Evolutionary conservation across 2,329 filamentous ascomycete species (phyloP).

Genomic region (Nemania sp.): DNA sequence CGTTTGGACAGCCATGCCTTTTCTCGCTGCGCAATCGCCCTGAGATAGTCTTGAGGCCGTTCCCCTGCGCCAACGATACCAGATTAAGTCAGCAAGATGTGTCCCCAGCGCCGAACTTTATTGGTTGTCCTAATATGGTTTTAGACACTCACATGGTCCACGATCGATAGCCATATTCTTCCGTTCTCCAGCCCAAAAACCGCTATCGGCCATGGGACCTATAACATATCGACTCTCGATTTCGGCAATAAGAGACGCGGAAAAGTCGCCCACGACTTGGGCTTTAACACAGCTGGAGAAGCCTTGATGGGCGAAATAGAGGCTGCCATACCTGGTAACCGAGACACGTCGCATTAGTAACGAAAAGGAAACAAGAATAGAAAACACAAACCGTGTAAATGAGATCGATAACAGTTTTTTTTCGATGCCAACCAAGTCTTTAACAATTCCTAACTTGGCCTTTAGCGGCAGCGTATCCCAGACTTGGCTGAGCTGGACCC

Average conservation of each 20-base stretch:
- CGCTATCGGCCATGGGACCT: conserved; percentile 7
- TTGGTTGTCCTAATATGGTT: neutral
- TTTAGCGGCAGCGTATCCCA: conserved; percentile 14
- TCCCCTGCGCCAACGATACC: neutral
- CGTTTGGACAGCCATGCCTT: conserved; percentile 7
- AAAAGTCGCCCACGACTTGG: neutral
- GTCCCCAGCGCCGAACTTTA: neutral
- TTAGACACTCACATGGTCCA: conserved; percentile 18
- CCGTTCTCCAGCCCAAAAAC: conserved; percentile 19
- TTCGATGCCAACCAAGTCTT: conserved; percentile 14
- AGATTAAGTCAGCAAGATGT: neutral
- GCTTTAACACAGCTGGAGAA: conserved; percentile 18
- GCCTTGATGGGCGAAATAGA: conserved; percentile 19
- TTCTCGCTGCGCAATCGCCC: conserved; percentile 19
- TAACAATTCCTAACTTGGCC: conserved; percentile 7
- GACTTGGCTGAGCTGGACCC: conserved; percentile 14
- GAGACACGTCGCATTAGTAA: neutral
- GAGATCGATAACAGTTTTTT: conserved; percentile 16
- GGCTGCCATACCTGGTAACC: conserved; percentile 10
- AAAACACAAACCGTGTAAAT: conserved; percentile 18
- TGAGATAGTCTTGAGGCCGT: conserved; percentile 13
- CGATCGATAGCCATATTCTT: conserved; percentile 18
- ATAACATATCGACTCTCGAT: conserved; percentile 22
- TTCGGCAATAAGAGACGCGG: neutral
- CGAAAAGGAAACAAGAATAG: neutral